Conservation (phyloP, 495 filamentous ascomycete species). For the Sporormia fimetaria region DNA sequence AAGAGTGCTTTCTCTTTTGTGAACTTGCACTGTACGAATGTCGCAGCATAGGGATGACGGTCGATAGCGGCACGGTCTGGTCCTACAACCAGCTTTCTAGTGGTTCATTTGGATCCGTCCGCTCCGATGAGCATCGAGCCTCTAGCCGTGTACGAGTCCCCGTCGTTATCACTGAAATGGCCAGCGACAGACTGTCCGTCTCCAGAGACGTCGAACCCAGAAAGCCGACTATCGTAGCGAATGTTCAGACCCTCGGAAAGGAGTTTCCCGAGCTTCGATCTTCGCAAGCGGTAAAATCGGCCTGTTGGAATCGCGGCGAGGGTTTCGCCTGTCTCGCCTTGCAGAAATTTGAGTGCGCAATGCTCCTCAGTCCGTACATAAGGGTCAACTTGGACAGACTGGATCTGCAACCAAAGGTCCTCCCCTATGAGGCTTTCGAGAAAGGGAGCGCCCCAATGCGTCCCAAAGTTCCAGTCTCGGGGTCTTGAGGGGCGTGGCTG, state of each 20-base stretch:
- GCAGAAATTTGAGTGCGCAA: conserved; percentile 35
- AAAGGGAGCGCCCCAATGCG: conserved; percentile 42
- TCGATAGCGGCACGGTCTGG: conserved; percentile 24
- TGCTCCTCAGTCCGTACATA: conserved; percentile 27
- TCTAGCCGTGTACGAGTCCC: conserved; percentile 26
- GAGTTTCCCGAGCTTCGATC: conserved; percentile 35
- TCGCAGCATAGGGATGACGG: conserved; percentile 16
- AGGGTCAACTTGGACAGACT: conserved; percentile 36
- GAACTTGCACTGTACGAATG: conserved; percentile 20
- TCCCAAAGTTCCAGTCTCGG: conserved; percentile 47
- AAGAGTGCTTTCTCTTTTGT: conserved; percentile 22
- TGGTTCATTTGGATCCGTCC: conserved; percentile 36
- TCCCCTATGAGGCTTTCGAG: conserved; percentile 35
- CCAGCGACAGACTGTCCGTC: conserved; percentile 27
- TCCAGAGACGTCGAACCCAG: conserved; percentile 18
- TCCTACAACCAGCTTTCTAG: conserved; percentile 33
- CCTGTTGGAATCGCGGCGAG: conserved; percentile 32
- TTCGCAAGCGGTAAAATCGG: conserved; percentile 38
- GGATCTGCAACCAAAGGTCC: conserved; percentile 29
- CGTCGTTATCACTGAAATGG: conserved; percentile 34
- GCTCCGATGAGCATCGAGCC: conserved; percentile 36
- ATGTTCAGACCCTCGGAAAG: conserved; percentile 36
- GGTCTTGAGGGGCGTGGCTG: conserved; percentile 35
- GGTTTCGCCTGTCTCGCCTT: conserved; percentile 38
- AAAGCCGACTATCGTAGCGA: conserved; percentile 27